Evolutionary conservation across 768 basidiomycete species (phyloP).

Genomic region (Peribolospora kevripleyi): DNA sequence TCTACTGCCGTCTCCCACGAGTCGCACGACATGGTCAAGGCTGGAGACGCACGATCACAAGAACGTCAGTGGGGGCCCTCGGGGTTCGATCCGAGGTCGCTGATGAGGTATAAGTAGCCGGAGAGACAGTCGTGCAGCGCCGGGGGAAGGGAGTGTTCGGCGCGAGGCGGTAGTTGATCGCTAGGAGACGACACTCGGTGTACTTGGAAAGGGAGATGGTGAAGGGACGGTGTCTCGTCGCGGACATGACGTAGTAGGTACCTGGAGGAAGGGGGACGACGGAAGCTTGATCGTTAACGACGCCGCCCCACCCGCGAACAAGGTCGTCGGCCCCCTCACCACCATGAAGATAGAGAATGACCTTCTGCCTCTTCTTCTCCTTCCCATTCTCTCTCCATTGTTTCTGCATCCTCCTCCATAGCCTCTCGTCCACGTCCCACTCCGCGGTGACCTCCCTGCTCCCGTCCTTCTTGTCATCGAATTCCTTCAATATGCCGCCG

Average conservation of each 20-base stretch:
- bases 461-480: slow-evolving; percentile 51
- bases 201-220: slow-evolving; percentile 77
- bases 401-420: slow-evolving; percentile 61
- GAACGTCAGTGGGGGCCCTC: slow-evolving; percentile 24
- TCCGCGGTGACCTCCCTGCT: slow-evolving; percentile 65
- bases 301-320: neutral
- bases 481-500: slow-evolving; percentile 51
- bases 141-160: slow-evolving; percentile 83
- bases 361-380: slow-evolving; percentile 32
- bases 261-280: slow-evolving; percentile 20
- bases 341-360: slow-evolving; percentile 83
- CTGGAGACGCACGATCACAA: slow-evolving; percentile 28
- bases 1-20: slow-evolving; percentile 63
- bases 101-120: slow-evolving; percentile 62
- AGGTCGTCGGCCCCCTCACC: slow-evolving; percentile 28
- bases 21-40: slow-evolving; percentile 78
- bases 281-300: neutral
- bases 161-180: slow-evolving; percentile 82
- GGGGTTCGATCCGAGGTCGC: slow-evolving; percentile 70
- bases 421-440: slow-evolving; percentile 83
- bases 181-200: slow-evolving; percentile 75
- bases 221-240: slow-evolving; percentile 67
- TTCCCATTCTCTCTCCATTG: slow-evolving; percentile 1
- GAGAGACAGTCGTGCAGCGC: slow-evolving; percentile 63
- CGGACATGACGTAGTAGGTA: slow-evolving; percentile 77